Base-by-base conservation (phyloP, 179 eudicot species). In the Silene vulgaris region DNA sequence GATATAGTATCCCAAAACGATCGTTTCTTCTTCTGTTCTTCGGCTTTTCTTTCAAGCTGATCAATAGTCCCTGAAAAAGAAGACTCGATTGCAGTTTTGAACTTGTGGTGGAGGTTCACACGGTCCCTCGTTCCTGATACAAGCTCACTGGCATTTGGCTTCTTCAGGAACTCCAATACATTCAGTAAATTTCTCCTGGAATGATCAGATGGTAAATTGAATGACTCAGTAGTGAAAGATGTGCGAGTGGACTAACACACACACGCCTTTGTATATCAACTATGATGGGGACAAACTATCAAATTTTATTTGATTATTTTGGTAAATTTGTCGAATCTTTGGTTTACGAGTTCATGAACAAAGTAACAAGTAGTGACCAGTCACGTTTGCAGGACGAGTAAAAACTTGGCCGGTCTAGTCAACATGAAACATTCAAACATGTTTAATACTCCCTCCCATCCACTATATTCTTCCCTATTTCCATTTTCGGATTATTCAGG, bases 71-170 rank as follows among this genome's bases (percentile, higher is more conserved):
- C 96, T 0, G 97, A 97, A 79, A 87, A 86, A 74, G 89, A 82
- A 23, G 82, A 79, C 81, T 92, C 93, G 5, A 94, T 89, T 3
- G 96, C 95, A 48, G 76, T 84, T 81, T 81, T 85, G 73, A 94
- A 92, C 86, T 92, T 94, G 65, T 86, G 88, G 74, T 90, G 85
- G 84, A 94, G 81, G 75, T 89, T 92, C 35, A 89, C 90, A 11
- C 96, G 89, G 73, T 94, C 97, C 60, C 76, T 88, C 70, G 98
- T 94, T 79, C 98, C 98, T 64, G 98, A 94, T 52, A 94, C 97
- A 26, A 94, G 92, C 45, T 90, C 90, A 72, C 83, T 71, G 0
- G 98, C 98, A 82, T 94, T 92, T 76, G 97, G 98, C 85, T 85
- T 88, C 81, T 90, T 86, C 56, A 94, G 86, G 85, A 94, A 94